Evolutionary conservation across 176 grass and related monocot genomes (phyloP).

Genomic region (Neostapfia colusana): DNA sequence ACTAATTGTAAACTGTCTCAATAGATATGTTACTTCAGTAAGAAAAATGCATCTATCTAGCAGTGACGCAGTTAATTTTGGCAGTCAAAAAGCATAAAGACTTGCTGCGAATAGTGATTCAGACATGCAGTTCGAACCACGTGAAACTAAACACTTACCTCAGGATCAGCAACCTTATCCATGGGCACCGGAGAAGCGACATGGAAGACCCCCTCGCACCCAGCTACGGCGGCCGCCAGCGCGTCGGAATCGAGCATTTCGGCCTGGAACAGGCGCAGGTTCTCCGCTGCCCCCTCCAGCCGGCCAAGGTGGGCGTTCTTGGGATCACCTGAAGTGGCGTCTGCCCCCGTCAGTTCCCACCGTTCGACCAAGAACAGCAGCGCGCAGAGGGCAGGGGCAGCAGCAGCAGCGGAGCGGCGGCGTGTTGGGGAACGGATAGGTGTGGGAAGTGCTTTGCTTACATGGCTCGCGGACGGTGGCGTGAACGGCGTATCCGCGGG

Average conservation of each 20-base stretch:
- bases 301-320: slow-evolving; percentile 44
- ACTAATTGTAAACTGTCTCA: neutral
- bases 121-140: neutral
- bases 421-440: neutral
- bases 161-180: slow-evolving; percentile 28
- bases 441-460: neutral
- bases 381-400: neutral
- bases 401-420: neutral
- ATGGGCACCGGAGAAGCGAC: slow-evolving; percentile 53
- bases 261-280: slow-evolving; percentile 51
- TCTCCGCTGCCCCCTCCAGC: slow-evolving; percentile 51
- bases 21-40: neutral
- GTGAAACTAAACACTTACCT: slow-evolving; percentile 26
- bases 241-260: slow-evolving; percentile 58
- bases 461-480: slow-evolving; percentile 60
- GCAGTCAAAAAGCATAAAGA: neutral
- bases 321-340: slow-evolving; percentile 36
- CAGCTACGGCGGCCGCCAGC: slow-evolving; percentile 42
- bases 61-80: neutral
- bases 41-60: neutral
- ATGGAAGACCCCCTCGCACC: slow-evolving; percentile 65
- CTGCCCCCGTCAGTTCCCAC: neutral
- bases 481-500: slow-evolving; percentile 55
- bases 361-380: neutral
- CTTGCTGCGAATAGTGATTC: neutral